phyloP scores from a whole-genome alignment of 2,329 filamentous ascomycete genomes.

The Chrysoporthe deuterocubensis region DNA sequence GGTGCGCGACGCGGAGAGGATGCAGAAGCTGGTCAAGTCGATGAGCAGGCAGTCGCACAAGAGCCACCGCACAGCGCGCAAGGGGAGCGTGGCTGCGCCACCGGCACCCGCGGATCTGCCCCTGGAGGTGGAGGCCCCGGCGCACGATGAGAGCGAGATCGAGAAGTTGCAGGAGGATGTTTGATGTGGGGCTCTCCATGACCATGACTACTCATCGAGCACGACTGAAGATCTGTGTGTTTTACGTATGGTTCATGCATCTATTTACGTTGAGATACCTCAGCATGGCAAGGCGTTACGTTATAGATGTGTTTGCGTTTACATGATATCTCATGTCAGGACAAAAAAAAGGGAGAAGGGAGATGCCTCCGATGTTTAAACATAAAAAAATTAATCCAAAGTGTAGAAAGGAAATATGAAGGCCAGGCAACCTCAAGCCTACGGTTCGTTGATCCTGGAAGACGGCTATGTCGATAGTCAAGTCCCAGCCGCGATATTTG shows the following conservation, averaged over 20 bases:
- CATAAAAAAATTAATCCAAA: not conserved
- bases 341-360: not conserved
- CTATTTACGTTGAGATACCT: slow-evolving; percentile 17
- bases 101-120: not conserved
- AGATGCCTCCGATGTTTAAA: not conserved
- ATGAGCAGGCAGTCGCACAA: slow-evolving; percentile 25
- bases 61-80: slow-evolving; percentile 17
- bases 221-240: not conserved
- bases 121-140: not conserved
- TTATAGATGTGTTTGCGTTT: slow-evolving; percentile 15
- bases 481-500: not conserved
- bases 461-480: too few relatives aligned
- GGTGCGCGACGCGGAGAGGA: slow-evolving; percentile 22
- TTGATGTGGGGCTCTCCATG: not conserved
- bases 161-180: slow-evolving; percentile 14
- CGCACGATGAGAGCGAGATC: not conserved
- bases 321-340: not conserved
- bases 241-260: not conserved
- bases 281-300: slow-evolving; percentile 26
- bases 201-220: not conserved
- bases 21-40: slow-evolving; percentile 26
- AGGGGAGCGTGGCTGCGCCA: slow-evolving; percentile 1
- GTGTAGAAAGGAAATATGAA: not conserved
- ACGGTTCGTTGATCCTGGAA: not conserved
- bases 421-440: not conserved